Evolutionary conservation across 805 yeast genomes (phyloP).

Genomic region (Teunomyces barrocoloradensis): DNA sequence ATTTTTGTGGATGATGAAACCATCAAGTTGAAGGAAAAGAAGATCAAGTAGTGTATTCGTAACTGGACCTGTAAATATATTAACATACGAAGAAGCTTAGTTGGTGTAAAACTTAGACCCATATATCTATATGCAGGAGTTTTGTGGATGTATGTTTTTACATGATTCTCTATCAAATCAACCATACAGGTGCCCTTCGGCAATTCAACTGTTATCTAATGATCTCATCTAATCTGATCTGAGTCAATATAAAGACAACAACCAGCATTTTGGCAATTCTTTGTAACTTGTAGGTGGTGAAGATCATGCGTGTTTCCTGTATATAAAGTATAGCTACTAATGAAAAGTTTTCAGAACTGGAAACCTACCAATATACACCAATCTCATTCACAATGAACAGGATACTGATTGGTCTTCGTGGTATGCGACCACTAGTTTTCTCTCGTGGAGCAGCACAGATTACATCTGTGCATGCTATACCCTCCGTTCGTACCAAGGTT

Average conservation of each 20-base stretch:
- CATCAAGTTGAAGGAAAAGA: slow-evolving; percentile 84
- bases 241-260: too few species aligned
- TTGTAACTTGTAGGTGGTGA: neutral
- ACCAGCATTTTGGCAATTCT: too few species aligned
- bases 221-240: too few species aligned
- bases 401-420: slow-evolving; percentile 2
- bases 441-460: slow-evolving; percentile 36
- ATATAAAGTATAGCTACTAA: neutral
- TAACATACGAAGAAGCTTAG: neutral
- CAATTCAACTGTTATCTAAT: too few species aligned
- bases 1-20: slow-evolving; percentile 90
- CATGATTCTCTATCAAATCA: too few species aligned
- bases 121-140: too few species aligned
- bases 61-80: slow-evolving; percentile 3
- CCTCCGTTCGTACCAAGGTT: slow-evolving; percentile 44
- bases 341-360: slow-evolving; percentile 1
- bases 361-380: neutral
- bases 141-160: too few species aligned
- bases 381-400: slow-evolving; percentile 1
- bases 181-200: too few species aligned
- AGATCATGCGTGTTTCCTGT: neutral
- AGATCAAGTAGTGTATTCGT: slow-evolving; percentile 67
- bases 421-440: slow-evolving; percentile 4
- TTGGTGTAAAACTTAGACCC: too few species aligned
- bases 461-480: slow-evolving; percentile 51